Conservation (phyloP, 352 stramenopile species). For the Peronospora belbahrii region DNA sequence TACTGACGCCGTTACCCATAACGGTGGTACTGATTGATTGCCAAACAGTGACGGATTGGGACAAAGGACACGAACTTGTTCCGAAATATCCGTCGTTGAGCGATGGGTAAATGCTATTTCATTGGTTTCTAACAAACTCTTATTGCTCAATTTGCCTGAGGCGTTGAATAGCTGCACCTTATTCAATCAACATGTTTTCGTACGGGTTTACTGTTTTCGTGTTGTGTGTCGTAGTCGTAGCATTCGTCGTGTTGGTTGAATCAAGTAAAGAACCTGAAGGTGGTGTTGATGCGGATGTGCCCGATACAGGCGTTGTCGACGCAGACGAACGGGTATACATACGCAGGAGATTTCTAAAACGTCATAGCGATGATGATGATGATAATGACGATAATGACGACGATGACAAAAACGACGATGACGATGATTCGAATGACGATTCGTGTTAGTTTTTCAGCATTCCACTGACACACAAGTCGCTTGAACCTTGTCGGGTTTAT, state of each 20-base stretch:
- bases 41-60: background rate
- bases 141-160: conserved; percentile 2
- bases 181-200: background rate
- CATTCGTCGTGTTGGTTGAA: background rate
- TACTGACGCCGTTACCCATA: background rate
- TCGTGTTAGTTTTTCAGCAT: background rate
- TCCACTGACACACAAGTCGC: background rate
- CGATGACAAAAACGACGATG: conserved; percentile 10
- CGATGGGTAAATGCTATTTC: background rate
- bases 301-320: background rate
- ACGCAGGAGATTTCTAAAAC: background rate
- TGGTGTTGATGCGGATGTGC: background rate
- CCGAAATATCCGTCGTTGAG: background rate
- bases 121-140: background rate
- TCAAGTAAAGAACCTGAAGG: conserved; percentile 1
- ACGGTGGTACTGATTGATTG: background rate
- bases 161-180: background rate
- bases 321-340: no score
- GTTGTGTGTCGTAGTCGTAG: background rate
- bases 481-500: no score
- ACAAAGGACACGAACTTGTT: background rate
- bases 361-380: conserved; percentile 4
- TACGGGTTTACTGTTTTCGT: background rate
- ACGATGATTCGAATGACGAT: conserved; percentile 3
- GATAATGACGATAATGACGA: conserved; percentile 12